Base-by-base conservation (phyloP, 495 filamentous ascomycete species). In the Annulohypoxylon nitens region DNA sequence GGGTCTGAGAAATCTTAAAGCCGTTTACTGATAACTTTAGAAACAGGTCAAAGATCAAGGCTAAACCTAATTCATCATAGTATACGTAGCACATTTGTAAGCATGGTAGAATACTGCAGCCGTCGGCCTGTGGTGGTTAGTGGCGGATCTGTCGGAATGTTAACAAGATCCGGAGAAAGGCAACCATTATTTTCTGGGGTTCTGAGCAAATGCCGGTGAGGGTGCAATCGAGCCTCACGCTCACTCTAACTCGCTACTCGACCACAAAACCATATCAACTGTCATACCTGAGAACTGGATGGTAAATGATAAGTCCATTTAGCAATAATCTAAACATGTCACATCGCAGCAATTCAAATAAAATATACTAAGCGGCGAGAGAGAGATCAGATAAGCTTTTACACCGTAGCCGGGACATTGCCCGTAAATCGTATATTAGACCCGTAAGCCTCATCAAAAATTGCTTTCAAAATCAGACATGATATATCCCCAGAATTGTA, bases 381-480 rank as follows among this genome's bases (percentile, higher is more conserved):
- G 12, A 39, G 45, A 66, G 12, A 18, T 14, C 34, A 54, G 14
- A 37, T 45, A 61, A 71, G 43, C 4, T 61, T 39, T 61, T 18
- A 54, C 4, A 34, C 62, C 23, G 36, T 54, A 39, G 43, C 57
- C 47, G 43, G 68, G 53, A 26, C 67, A 25, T 58, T 60, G 41
- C 64, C 73, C 68, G 37, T 20, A 61, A 67, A 67, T 67, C 54
- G 41, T 74, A 58, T 69, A 74, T 74, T 74, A 69, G 48, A 48
- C 66, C 39, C 48, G 53, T 61, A 51, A 58, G 23, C 48, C 61
- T 34, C 41, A 23, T 26, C 25, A 58, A 57, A 64, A 61, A 48
- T 63, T 43, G 63, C 53, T 33, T 55, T 16, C 23, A 61, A 71
- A 67, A 63, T 34, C 62, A 71, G 64, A 75, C 63, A 41, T 58